These are phyloP conservation scores for Carex pumila DNA, from an alignment of 176 grass and related monocot genomes.

Conservation along the genomic window DNA sequence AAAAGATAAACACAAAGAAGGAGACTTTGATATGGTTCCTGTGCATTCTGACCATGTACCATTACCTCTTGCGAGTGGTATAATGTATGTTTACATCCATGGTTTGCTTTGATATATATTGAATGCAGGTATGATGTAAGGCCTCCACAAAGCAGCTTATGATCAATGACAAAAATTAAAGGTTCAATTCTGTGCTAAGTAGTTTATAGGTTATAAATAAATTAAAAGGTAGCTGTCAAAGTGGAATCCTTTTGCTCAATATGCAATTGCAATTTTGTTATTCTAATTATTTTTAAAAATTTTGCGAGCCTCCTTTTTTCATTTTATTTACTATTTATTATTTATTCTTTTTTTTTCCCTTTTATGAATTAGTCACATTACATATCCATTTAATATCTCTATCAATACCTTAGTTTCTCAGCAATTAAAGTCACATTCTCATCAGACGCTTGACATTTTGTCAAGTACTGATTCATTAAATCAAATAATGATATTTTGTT, in stretches of 20 bases:
- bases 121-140: background rate
- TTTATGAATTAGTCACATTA: background rate
- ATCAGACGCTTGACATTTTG: too few species aligned
- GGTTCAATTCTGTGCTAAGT: background rate
- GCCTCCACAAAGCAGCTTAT: background rate
- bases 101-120: background rate
- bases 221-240: background rate
- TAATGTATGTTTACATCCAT: background rate
- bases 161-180: background rate
- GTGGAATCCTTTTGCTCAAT: background rate
- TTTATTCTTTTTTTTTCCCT: background rate
- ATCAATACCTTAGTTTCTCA: background rate
- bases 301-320: background rate
- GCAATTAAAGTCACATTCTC: background rate
- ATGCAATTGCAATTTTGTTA: background rate
- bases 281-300: background rate
- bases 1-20: background rate
- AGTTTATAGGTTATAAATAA: background rate
- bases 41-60: background rate
- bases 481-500: too few species aligned
- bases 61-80: background rate
- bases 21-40: background rate
- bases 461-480: background rate
- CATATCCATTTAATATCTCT: background rate
- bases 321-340: background rate